These are phyloP conservation scores for Xerocomus potaroensis DNA, from an alignment of 768 basidiomycete genomes.

Conservation along the genomic window DNA sequence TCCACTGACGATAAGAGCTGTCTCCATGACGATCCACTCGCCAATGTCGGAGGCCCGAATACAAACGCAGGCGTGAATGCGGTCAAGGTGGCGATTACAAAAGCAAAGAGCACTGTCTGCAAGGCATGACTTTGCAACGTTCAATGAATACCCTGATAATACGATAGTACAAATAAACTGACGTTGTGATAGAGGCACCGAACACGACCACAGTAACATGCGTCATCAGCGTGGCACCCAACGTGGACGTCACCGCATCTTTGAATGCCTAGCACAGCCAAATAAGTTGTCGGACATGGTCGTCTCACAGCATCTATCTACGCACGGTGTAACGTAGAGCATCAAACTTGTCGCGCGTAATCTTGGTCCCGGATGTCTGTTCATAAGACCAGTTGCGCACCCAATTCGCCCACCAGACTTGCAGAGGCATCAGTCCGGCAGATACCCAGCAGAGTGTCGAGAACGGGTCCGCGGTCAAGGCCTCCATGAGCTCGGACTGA, in stretches of 20 bases:
- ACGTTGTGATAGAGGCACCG: slow-evolving; percentile 71
- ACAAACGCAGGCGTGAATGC: slow-evolving; percentile 67
- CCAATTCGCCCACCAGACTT: slow-evolving; percentile 72
- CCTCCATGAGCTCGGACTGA: slow-evolving; percentile 65
- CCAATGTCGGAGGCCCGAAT: slow-evolving; percentile 57
- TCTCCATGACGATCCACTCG: slow-evolving; percentile 64
- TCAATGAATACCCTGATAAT: not conserved
- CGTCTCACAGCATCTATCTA: slow-evolving; percentile 17
- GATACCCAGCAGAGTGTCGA: slow-evolving; percentile 56
- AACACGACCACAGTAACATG: slow-evolving; percentile 57
- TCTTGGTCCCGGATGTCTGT: slow-evolving; percentile 38
- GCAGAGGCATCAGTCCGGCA: slow-evolving; percentile 48
- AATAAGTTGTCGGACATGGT: not conserved
- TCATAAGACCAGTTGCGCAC: slow-evolving; percentile 56
- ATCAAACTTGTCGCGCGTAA: slow-evolving; percentile 37
- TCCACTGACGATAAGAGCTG: slow-evolving; percentile 76
- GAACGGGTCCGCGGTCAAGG: slow-evolving; percentile 57
- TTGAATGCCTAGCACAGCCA: slow-evolving; percentile 41
- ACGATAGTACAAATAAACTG: slow-evolving; percentile 11
- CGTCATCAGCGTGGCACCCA: slow-evolving; percentile 43
- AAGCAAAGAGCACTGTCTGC: slow-evolving; percentile 65
- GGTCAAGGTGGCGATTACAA: slow-evolving; percentile 62
- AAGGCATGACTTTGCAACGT: slow-evolving; percentile 39
- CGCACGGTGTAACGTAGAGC: slow-evolving; percentile 36
- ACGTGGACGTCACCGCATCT: slow-evolving; percentile 51